Conservation (phyloP, 371 early-diverging fungal genomes). For the Basidiobolus meristosporus region DNA sequence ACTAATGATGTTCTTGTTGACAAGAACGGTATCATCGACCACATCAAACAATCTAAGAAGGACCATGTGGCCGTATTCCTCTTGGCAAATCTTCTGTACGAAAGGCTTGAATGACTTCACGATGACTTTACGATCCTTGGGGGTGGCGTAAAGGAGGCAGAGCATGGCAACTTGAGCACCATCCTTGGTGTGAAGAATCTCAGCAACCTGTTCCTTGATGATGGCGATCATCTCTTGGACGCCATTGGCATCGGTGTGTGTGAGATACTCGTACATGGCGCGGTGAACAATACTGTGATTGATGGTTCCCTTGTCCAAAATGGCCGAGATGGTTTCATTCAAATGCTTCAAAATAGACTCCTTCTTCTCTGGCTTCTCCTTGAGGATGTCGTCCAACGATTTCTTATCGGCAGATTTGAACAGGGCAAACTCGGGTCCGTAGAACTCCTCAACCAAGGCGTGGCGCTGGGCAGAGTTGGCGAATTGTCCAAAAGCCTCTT, state of each 20-base stretch:
- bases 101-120: slow-evolving; percentile 71
- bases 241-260: slow-evolving; percentile 30
- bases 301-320: slow-evolving; percentile 70
- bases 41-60: slow-evolving; percentile 67
- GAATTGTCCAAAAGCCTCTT: slow-evolving; percentile 66
- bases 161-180: slow-evolving; percentile 73
- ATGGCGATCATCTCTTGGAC: slow-evolving; percentile 49
- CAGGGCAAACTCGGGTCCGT: slow-evolving; percentile 76
- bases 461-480: slow-evolving; percentile 59
- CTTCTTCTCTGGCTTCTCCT: slow-evolving; percentile 52
- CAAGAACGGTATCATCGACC: slow-evolving; percentile 86
- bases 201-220: slow-evolving; percentile 65
- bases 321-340: slow-evolving; percentile 36
- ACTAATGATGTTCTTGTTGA: slow-evolving; percentile 50
- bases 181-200: slow-evolving; percentile 81
- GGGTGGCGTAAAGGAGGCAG: slow-evolving; percentile 51
- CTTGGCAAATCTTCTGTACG: slow-evolving; percentile 59
- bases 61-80: slow-evolving; percentile 81
- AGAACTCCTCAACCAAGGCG: slow-evolving; percentile 75
- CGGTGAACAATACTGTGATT: slow-evolving; percentile 74
- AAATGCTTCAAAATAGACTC: slow-evolving; percentile 52
- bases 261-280: slow-evolving; percentile 66
- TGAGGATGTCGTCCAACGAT: slow-evolving; percentile 42
- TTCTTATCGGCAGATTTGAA: slow-evolving; percentile 37
- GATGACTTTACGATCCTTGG: slow-evolving; percentile 78